Evolutionary conservation across 306 rosid species (phyloP).

Genomic region (Vachellia pachyceras): DNA sequence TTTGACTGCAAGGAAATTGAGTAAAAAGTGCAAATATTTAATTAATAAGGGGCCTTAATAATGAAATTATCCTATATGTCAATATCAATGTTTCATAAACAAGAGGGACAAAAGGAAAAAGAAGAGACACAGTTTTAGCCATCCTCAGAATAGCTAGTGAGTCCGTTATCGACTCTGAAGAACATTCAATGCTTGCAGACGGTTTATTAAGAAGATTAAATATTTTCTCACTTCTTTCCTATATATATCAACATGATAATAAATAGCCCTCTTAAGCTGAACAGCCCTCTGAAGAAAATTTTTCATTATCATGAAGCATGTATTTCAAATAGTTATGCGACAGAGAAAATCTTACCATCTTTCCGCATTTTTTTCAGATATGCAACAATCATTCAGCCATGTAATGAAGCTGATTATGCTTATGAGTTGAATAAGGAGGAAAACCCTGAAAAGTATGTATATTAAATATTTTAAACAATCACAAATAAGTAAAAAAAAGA

Average conservation of each 20-base stretch:
- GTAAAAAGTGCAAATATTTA: neutral
- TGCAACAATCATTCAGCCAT: conserved; percentile 79
- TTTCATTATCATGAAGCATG: conserved; percentile 3
- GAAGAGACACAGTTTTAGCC: neutral
- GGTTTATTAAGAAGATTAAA: neutral
- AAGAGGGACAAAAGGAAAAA: neutral
- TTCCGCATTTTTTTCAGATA: conserved; percentile 62
- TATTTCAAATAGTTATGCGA: conserved; percentile 18
- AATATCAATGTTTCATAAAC: neutral
- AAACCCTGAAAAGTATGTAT: conserved; percentile 71
- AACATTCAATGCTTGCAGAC: neutral
- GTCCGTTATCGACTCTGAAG: neutral
- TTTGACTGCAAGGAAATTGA: conserved; percentile 63
- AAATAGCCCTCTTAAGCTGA: neutral
- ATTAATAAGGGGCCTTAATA: neutral
- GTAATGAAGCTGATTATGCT: conserved; percentile 90
- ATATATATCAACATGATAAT: neutral
- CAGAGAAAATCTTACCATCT: conserved; percentile 70
- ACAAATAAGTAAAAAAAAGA: conserved; percentile 3
- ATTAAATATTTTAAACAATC: conserved; percentile 24
- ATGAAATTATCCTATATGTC: conserved; percentile 1
- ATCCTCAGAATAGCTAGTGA: neutral
- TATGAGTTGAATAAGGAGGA: conserved; percentile 89
- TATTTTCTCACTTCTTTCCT: neutral
- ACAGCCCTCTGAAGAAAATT: conserved; percentile 23